A percentile compares a stretch with the other conserved stretches of the same genome.
phyloP scores from a whole-genome alignment of 2,329 filamentous ascomycete species.

The Trichoderma gracile region DNA sequence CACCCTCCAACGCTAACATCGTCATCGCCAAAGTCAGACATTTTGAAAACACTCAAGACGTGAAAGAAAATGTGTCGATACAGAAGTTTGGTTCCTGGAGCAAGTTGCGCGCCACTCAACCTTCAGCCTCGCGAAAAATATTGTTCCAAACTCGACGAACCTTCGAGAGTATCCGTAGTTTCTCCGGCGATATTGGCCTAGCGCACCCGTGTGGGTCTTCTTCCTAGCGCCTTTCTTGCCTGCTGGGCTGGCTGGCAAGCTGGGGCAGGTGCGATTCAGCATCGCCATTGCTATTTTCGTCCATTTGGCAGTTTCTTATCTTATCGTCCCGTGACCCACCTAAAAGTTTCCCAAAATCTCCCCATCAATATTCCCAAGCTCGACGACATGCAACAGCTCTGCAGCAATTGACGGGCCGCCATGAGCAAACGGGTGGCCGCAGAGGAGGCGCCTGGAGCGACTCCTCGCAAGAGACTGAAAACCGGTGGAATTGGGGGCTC shows the following conservation, averaged over 20 bases:
- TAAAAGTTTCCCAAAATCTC: constrained; percentile 37
- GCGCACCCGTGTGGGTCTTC: not conserved
- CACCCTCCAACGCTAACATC: constrained; percentile 60
- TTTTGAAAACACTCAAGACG: constrained; percentile 39
- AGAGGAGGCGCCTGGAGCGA: constrained; percentile 31
- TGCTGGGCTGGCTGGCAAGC: constrained; percentile 22
- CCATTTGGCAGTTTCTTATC: not conserved
- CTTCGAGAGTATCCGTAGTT: constrained; percentile 39
- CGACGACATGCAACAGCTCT: constrained; percentile 16
- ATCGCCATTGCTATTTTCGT: not conserved
- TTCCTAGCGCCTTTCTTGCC: constrained; percentile 15
- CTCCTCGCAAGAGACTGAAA: constrained; percentile 34
- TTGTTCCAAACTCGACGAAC: constrained; percentile 30
- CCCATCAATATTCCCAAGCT: constrained; percentile 30
- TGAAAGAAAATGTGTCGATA: not conserved
- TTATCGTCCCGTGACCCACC: constrained; percentile 23
- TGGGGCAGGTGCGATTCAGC: not conserved
- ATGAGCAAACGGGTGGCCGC: constrained; percentile 41
- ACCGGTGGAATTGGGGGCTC: constrained; percentile 29
- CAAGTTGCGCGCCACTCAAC: not conserved
- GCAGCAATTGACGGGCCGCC: constrained; percentile 2
- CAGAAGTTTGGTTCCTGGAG: not conserved
- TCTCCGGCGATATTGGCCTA: constrained; percentile 30
- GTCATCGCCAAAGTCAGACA: constrained; percentile 75
- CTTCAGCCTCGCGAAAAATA: constrained; percentile 37